A percentile compares a stretch with the other conserved stretches of the same genome.
These are phyloP conservation scores for Neurospora intermedia DNA, from an alignment of 495 filamentous ascomycete genomes.

Conservation along the genomic window DNA sequence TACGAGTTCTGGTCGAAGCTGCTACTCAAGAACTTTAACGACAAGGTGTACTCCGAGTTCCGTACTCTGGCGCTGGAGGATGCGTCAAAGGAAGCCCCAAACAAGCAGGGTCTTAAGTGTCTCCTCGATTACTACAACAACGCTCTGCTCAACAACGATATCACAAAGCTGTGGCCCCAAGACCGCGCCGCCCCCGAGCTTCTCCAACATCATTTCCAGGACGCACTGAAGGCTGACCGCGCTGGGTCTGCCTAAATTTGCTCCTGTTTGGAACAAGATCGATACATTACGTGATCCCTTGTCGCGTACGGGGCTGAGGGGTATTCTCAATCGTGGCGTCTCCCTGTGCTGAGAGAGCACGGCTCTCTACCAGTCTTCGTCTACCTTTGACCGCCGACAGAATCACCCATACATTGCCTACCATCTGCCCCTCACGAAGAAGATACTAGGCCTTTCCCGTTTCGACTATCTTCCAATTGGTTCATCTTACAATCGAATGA, in stretches of 20 bases:
- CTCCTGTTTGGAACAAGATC: not conserved
- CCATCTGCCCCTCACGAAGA: not conserved
- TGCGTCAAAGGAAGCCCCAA: conserved; percentile 20
- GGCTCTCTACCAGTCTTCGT: not conserved
- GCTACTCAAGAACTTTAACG: conserved; percentile 65
- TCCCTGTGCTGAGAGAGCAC: not conserved
- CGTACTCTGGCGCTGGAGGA: conserved; percentile 60
- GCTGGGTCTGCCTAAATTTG: not conserved
- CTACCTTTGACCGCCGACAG: not conserved
- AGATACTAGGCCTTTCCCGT: not conserved
- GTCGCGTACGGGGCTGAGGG: not conserved
- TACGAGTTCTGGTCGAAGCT: conserved; percentile 77
- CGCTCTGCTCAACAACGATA: conserved; percentile 13
- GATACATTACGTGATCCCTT: not conserved
- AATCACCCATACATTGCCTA: not conserved
- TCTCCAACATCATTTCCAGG: conserved; percentile 16
- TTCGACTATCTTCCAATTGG: not conserved
- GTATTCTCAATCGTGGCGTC: not conserved
- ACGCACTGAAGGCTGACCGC: conserved; percentile 12
- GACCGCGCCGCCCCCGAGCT: conserved; percentile 17
- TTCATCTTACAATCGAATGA: not conserved
- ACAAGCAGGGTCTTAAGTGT: conserved; percentile 13
- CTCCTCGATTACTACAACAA: conserved; percentile 21
- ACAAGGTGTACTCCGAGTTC: conserved; percentile 73
- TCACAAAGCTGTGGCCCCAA: conserved; percentile 20